phyloP scores from a whole-genome alignment of 2,329 filamentous ascomycete species.

The Nothophaeocryptopus gaeumannii region DNA sequence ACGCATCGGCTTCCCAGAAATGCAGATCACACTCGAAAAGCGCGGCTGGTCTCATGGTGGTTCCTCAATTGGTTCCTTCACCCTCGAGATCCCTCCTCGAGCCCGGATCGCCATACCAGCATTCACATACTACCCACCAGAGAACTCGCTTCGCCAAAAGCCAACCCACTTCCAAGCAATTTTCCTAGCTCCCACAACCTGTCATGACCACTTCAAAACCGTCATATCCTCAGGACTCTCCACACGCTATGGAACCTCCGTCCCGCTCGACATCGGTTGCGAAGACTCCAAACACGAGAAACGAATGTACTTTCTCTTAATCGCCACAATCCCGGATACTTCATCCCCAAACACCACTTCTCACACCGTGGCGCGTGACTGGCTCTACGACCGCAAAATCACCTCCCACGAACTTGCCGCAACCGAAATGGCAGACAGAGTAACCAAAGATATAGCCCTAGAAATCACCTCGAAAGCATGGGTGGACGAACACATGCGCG shows the following conservation, averaged over 20 bases:
- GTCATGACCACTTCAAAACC: slow-evolving; percentile 29
- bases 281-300: slow-evolving; percentile 26
- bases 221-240: slow-evolving; percentile 11
- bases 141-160: slow-evolving; percentile 7
- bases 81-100: slow-evolving; percentile 49
- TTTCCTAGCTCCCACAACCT: slow-evolving; percentile 38
- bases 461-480: slow-evolving; percentile 50
- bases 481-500: slow-evolving; percentile 56
- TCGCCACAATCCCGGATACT: slow-evolving; percentile 46
- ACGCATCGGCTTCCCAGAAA: slow-evolving; percentile 49
- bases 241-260: slow-evolving; percentile 15
- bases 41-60: slow-evolving; percentile 56
- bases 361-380: slow-evolving; percentile 52
- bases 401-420: slow-evolving; percentile 16
- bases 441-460: slow-evolving; percentile 43
- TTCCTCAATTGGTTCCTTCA: slow-evolving; percentile 48
- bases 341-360: slow-evolving; percentile 32
- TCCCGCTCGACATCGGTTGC: slow-evolving; percentile 11
- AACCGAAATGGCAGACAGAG: slow-evolving; percentile 41
- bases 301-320: slow-evolving; percentile 53
- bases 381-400: slow-evolving; percentile 44
- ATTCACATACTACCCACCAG: slow-evolving; percentile 36
- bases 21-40: slow-evolving; percentile 43
- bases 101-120: slow-evolving; percentile 28
- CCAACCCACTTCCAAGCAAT: slow-evolving; percentile 33